Base-by-base conservation (phyloP, 2,329 filamentous ascomycete species). In the Neodidymelliopsis sp. region DNA sequence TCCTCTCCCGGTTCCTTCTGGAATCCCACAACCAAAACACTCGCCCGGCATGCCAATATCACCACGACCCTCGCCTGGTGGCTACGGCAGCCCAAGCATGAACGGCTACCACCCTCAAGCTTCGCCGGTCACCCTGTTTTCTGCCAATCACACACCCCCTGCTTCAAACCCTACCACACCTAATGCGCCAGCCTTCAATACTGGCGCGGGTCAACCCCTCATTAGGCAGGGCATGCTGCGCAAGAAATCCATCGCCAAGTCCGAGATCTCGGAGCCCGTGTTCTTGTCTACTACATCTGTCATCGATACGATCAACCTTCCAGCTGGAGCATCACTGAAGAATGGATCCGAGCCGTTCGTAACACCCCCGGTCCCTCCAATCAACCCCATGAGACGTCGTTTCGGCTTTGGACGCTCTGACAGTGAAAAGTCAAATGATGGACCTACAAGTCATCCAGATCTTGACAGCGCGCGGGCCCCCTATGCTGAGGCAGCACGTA, bases 201-300 rank as follows among this genome's bases (percentile, higher is more conserved):
- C 65, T 8, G 63, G 63, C 49, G 49, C 53, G 10, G 48, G 68
- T 43, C 70, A 71, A 35, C 64, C 62, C 15, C 45, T 63, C 25
- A 44, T 49, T n/a, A 54, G 52, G 60, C 65, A 61, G 19, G 65
- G 62, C 12, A 56, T 66, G 24, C 42, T 70, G 60, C 78, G 82
- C 27, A 86, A 85, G 73, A 80, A 81, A 59, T 76, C 79, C 0
- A 76, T 87, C 36, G 80, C 80, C 54, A 87, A 87, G 68, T 74
- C 76, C 10, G 79, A 82, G 48, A 87, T 87, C 38, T 85, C 83
- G 2, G 84, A 87, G 59, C 84, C 84, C 0, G 74, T 73, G 4
- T 75, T 82, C 51, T 61, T 81, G 19, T 80, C 78, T 2, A 76
- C 76, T 8, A 86, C 84, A 4, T 84, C 81, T 2, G 81, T 81